Evolutionary conservation across 2,329 filamentous ascomycete species (phyloP).

Genomic region (Trichophyton verrucosum): DNA sequence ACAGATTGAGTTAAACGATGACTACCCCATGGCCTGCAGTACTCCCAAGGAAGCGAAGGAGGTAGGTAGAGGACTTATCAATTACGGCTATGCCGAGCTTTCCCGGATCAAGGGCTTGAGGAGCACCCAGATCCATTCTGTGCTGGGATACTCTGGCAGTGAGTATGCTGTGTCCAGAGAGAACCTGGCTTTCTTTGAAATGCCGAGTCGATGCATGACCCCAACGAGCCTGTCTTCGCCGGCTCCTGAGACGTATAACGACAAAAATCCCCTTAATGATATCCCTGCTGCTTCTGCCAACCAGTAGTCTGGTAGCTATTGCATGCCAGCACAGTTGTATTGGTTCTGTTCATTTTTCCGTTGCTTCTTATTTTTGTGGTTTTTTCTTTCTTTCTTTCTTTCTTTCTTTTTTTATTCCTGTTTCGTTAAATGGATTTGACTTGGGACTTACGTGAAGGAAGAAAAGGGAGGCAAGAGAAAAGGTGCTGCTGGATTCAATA

Average conservation of each 20-base stretch:
- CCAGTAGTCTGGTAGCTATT: not conserved
- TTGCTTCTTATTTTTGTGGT: not conserved
- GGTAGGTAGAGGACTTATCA: constrained; percentile 79
- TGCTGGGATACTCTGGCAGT: constrained; percentile 84
- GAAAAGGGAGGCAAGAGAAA: not conserved
- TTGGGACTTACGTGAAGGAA: not conserved
- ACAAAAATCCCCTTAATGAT: constrained; percentile 1
- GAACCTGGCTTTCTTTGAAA: constrained; percentile 63
- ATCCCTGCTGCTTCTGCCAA: not conserved
- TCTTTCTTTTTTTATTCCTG: not conserved
- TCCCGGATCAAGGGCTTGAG: constrained; percentile 68
- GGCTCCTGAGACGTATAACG: not conserved
- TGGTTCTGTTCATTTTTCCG: not conserved
- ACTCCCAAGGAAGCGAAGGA: constrained; percentile 45
- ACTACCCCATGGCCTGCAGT: constrained; percentile 21
- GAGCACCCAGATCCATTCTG: constrained; percentile 64
- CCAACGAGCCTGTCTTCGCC: not conserved
- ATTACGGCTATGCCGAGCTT: constrained; percentile 83
- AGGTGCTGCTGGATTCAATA: constrained; percentile 2
- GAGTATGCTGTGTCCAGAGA: constrained; percentile 86
- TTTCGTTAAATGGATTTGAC: not conserved
- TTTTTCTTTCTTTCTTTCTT: not conserved
- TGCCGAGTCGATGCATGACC: constrained; percentile 12
- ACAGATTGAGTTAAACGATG: constrained; percentile 29
- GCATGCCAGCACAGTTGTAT: too few species aligned